A percentile compares a stretch with the other conserved stretches of the same genome.
Conservation (phyloP, 2,329 filamentous ascomycete species). For the Ophiognomonia clavigignenti-juglandacearum region DNA sequence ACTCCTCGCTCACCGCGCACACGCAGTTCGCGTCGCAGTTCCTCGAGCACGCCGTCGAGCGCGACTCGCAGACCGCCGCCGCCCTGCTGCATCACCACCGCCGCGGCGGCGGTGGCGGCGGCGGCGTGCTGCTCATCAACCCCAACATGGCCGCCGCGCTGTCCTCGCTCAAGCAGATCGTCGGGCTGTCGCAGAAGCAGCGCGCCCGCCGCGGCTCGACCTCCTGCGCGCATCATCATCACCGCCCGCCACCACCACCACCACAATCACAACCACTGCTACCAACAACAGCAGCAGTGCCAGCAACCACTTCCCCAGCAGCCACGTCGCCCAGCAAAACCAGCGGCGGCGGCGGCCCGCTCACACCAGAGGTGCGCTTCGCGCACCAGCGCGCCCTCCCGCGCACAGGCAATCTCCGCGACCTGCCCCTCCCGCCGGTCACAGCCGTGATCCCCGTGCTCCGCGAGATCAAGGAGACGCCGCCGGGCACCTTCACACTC, state of each 20-base stretch:
- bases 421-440: constrained; percentile 51
- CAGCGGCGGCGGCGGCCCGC: neutral
- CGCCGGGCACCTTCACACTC: constrained; percentile 45
- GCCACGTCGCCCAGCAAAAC: neutral
- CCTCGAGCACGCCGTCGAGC: constrained; percentile 46
- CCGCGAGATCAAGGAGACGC: constrained; percentile 42
- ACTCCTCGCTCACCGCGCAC: constrained; percentile 43
- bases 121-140: no score
- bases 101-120: no score
- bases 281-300: no score
- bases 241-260: no score
- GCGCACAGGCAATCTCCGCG: constrained; percentile 39
- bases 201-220: constrained; percentile 1
- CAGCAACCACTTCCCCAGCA: neutral
- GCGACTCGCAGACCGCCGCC: no score
- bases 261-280: no score
- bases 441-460: constrained; percentile 43
- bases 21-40: constrained; percentile 51
- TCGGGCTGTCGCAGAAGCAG: constrained; percentile 31
- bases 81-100: constrained; percentile 38
- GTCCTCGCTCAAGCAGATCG: constrained; percentile 46
- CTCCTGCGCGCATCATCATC: no score
- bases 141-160: constrained; percentile 50
- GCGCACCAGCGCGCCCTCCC: constrained; percentile 41
- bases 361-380: constrained; percentile 40